Evolutionary conservation across 495 filamentous ascomycete species (phyloP), one percentile per base, ranked within the genome.

Genomic region (Sphaerosporella brunnea): DNA sequence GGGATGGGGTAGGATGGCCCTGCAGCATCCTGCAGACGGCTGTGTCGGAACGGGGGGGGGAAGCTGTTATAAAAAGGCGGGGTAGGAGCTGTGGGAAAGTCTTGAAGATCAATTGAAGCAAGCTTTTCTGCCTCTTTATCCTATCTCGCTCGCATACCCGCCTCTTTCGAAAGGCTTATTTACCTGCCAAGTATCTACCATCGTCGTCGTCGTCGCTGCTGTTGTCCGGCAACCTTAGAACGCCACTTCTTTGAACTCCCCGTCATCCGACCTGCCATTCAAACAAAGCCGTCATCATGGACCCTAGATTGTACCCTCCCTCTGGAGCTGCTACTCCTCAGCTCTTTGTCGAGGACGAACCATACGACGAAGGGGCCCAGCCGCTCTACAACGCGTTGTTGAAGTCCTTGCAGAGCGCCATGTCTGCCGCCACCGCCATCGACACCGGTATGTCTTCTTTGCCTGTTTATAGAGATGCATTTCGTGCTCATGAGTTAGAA

Each of bases 371-470:
- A 15, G 39, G 25, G 39, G 20, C 5, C 20, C 39, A 43, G 39
- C 39, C 39, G 8, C 11, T 43, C 7, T 11, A 37, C 39, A 43
- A 36, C 18, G 20, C 18, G 7, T 36, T 46, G 25, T n/a, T 46
- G 25, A 11, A 13, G 25, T 46, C 43, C 9, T 23, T 46, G 15
- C 43, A 46, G 30, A 46, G 24, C 24, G 43, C 43, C 16, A 46
- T 46, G 43, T 5, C 15, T 30, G 36, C 35, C 25, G 40, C 48
- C 15, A 30, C 51, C 40, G 40, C 43, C 19, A 48, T 54, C 18
- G 52, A 51, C 40, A 48, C 47, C n/a, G 53, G 53, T 55, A 54
- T 18, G 47, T 8, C 19, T 26, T 40, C 28, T 47, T 16, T 37
- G 13, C 11, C 24, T 8, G 40, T n/a, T 40, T 7, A 40, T 40